phyloP scores from a whole-genome alignment of 208 protist genomes.

The Acanthamoeba comandoni region DNA sequence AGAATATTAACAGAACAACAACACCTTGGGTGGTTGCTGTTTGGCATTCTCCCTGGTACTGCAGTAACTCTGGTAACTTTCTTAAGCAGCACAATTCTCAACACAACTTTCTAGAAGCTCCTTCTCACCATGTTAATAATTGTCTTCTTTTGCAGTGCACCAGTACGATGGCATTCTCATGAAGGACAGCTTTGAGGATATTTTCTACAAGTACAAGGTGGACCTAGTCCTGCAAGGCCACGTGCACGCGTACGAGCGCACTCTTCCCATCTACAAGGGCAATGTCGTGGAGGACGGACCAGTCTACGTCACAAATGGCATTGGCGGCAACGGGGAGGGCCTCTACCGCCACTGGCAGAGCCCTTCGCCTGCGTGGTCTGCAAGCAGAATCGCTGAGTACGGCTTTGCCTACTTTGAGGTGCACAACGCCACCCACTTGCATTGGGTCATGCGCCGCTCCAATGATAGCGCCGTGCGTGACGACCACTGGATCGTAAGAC shows the following conservation, averaged over 20 bases:
- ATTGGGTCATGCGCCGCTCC: conserved; percentile 23
- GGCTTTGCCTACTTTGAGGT: conserved; percentile 62
- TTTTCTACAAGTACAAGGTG: conserved; percentile 66
- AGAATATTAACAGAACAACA: background rate
- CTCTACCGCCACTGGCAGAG: conserved; percentile 43
- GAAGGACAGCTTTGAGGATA: conserved; percentile 59
- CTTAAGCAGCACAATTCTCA: background rate
- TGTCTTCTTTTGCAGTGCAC: background rate
- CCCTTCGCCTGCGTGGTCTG: conserved; percentile 31
- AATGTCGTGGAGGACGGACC: background rate
- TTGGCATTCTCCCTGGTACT: conserved; percentile 49
- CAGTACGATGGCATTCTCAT: conserved; percentile 14
- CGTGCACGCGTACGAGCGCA: conserved; percentile 27
- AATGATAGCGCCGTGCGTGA: conserved; percentile 30
- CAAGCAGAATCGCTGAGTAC: conserved; percentile 28
- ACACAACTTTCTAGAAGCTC: background rate
- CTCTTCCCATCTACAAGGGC: conserved; percentile 29
- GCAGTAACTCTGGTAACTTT: conserved; percentile 16
- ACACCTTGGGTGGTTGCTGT: conserved; percentile 60
- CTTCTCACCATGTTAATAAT: background rate
- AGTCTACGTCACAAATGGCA: conserved; percentile 65
- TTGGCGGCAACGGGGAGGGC: conserved; percentile 34
- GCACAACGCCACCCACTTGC: conserved; percentile 34
- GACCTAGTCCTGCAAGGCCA: conserved; percentile 53
- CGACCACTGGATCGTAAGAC: conserved; percentile 21